A percentile compares a stretch with the other conserved stretches of the same genome.
Evolutionary conservation across 1,139 yeast genomes (phyloP).

Genomic region (Candida tropicalis): DNA sequence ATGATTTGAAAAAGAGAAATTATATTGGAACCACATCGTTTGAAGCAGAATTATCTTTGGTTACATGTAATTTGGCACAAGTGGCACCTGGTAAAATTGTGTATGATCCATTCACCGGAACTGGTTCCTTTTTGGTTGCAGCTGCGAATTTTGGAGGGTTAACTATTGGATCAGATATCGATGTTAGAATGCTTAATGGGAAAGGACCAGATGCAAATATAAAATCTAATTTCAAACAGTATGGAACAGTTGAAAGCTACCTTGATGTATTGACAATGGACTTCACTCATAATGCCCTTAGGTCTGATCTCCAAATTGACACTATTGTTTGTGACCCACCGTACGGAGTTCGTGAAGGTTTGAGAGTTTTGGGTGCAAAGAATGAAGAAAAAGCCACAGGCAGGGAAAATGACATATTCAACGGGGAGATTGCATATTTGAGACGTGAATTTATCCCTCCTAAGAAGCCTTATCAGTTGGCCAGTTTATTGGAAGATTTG

Average conservation of each 20-base stretch:
- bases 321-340: slow-evolving; percentile 96
- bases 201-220: slow-evolving; percentile 56
- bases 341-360: slow-evolving; percentile 94
- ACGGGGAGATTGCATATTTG: slow-evolving; percentile 77
- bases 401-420: slow-evolving; percentile 67
- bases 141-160: slow-evolving; percentile 85
- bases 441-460: slow-evolving; percentile 89
- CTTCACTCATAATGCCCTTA: slow-evolving; percentile 85
- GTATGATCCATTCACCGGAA: slow-evolving; percentile 96
- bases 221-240: slow-evolving; percentile 72
- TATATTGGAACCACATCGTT: slow-evolving; percentile 96
- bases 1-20: slow-evolving; percentile 79
- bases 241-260: slow-evolving; percentile 57
- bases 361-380: slow-evolving; percentile 87
- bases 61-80: slow-evolving; percentile 85
- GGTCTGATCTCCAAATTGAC: slow-evolving; percentile 65
- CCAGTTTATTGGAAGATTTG: slow-evolving; percentile 74
- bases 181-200: slow-evolving; percentile 81
- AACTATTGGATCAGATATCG: slow-evolving; percentile 89
- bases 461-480: slow-evolving; percentile 85
- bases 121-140: slow-evolving; percentile 92
- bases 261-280: slow-evolving; percentile 89
- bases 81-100: slow-evolving; percentile 65
- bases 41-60: slow-evolving; percentile 84
- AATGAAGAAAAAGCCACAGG: slow-evolving; percentile 60